Percentiles rank a stretch among this genome's conserved stretches.
Evolutionary conservation across 2,329 filamentous ascomycete species (phyloP).

Genomic region (Colletotrichum coccodes): DNA sequence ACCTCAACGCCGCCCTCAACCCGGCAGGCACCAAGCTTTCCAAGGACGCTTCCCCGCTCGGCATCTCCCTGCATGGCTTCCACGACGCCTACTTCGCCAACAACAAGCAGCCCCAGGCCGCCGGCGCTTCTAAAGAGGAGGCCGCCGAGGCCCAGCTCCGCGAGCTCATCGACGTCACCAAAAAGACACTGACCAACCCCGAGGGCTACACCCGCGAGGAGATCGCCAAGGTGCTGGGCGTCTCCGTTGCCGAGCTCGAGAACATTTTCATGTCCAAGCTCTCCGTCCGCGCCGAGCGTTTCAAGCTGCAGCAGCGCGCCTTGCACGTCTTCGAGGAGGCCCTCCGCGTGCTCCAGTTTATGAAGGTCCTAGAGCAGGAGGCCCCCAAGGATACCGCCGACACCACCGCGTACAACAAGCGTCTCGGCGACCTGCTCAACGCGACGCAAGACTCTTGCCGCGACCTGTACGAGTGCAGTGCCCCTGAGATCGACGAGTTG

Average conservation of each 20-base stretch:
- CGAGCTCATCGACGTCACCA: slow-evolving; percentile 75
- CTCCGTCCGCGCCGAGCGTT: slow-evolving; percentile 86
- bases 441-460: slow-evolving; percentile 89
- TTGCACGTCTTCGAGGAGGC: slow-evolving; percentile 94
- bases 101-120: slow-evolving; percentile 49
- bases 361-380: slow-evolving; percentile 74
- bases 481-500: slow-evolving; percentile 89
- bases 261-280: slow-evolving; percentile 86
- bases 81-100: slow-evolving; percentile 81
- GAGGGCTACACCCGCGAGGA: slow-evolving; percentile 91
- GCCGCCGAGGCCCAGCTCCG: slow-evolving; percentile 72
- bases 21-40: slow-evolving; percentile 71
- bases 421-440: slow-evolving; percentile 87
- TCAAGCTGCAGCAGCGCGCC: slow-evolving; percentile 88
- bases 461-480: slow-evolving; percentile 90
- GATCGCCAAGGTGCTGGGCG: slow-evolving; percentile 76
- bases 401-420: slow-evolving; percentile 69
- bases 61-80: slow-evolving; percentile 85
- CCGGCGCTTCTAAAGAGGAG: slow-evolving; percentile 35
- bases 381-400: slow-evolving; percentile 53
- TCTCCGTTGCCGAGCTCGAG: slow-evolving; percentile 78
- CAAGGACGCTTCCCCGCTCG: slow-evolving; percentile 83
- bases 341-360: slow-evolving; percentile 85
- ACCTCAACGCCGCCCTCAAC: slow-evolving; percentile 68
- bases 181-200: slow-evolving; percentile 77